A percentile compares a stretch with the other conserved stretches of the same genome.
Conservation (phyloP, 176 grass and related monocot species). For the Puya raimondii region DNA sequence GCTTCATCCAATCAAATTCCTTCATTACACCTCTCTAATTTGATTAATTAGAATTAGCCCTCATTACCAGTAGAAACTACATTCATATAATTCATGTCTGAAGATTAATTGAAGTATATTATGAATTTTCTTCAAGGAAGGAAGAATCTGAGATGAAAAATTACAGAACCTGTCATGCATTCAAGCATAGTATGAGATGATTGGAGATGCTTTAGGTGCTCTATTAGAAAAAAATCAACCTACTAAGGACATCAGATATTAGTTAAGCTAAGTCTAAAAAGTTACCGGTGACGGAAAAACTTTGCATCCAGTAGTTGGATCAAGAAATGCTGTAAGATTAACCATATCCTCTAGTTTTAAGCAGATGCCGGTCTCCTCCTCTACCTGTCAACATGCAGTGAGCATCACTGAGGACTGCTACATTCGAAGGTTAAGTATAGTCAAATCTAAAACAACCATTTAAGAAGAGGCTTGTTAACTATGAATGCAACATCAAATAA, state of each 20-base stretch:
- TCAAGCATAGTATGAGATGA: no score
- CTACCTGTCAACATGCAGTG: conserved; percentile 40
- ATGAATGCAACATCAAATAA: no score
- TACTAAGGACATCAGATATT: neutral
- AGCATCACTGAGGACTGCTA: neutral
- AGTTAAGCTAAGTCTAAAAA: neutral
- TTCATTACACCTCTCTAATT: neutral
- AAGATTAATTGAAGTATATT: no score
- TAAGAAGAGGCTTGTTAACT: neutral
- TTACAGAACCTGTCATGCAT: no score
- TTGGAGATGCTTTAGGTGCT: no score
- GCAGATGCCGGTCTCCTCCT: conserved; percentile 84
- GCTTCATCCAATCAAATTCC: neutral
- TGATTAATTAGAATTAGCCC: neutral
- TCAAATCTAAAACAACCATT: neutral
- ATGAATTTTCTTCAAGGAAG: no score
- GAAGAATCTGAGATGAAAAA: no score
- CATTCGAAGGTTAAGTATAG: neutral
- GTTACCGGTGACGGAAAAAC: conserved; percentile 73
- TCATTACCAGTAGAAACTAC: no score
- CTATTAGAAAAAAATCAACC: neutral
- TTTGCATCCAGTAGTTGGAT: conserved; percentile 47
- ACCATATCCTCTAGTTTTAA: conserved; percentile 69
- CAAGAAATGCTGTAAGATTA: conserved; percentile 74
- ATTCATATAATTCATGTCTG: no score